Evolutionary conservation across 805 yeast species (phyloP), one percentile per base, ranked within the genome.

Genomic region (Millerozyma acaciae): DNA sequence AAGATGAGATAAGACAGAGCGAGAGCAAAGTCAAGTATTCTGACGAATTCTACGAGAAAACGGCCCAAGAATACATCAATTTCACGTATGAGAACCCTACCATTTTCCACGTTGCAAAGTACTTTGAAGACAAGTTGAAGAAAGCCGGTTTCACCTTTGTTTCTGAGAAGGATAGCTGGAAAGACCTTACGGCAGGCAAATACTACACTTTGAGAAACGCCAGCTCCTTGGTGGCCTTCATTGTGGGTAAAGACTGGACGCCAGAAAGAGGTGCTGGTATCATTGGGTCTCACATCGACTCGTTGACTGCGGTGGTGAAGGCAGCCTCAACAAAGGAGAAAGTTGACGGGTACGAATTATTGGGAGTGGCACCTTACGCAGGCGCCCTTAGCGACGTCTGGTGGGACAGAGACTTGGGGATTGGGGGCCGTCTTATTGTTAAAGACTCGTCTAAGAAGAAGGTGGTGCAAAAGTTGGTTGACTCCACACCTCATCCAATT

Each of bases 321-420:
- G 95, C 96, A 1, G 63, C 69, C 32, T 80, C 90, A 10, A 65
- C 65, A 39, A 81, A 80, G 50, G 50, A 54, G 6, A 60, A 68
- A 7, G 75, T 79, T 10, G 88, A 83, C 37, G 94, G 94, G 19
- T 86, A 74, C 55, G 85, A 83, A 43, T 60, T 81, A 30, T 63
- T 86, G 19, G 96, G 94, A 5, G 86, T 84, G 24, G 90, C 95
- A 0, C 87, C 90, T 2, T 86, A 86, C 54, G 77, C 86, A 14
- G 93, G 93, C 21, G 80, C 84, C 2, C 56, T 82, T 43, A 63
- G 68, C 19, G 68, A 68, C 15, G 57, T 75, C 26, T 82, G 94
- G 88, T 77, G 84, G 71, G 95, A 86, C 56, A 74, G 95, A 54
- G 96, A 86, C 55, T 70, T 86, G 39, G 93, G 94, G 28, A 56